Evolutionary conservation across 225 moss, liverwort and hornwort species (phyloP).

Genomic region (Straminergon stramineum): DNA sequence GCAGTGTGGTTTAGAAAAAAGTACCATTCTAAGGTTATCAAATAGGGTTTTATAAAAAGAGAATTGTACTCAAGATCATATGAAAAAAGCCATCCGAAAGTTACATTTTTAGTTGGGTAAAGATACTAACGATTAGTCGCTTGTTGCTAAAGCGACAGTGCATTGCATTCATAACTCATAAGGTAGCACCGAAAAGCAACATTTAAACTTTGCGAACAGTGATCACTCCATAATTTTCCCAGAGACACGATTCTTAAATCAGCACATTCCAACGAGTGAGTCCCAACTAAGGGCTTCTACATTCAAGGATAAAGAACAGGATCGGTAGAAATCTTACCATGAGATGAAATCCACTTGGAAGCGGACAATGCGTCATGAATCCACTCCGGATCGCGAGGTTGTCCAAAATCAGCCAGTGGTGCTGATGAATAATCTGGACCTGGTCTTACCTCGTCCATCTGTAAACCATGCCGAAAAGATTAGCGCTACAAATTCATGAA

Average conservation of each 20-base stretch:
- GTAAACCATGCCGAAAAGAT: not conserved
- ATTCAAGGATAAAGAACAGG: not conserved
- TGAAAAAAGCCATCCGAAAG: not conserved
- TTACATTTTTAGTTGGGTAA: not conserved
- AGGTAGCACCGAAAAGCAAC: not conserved
- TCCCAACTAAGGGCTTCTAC: not conserved
- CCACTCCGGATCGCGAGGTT: constrained; percentile 43
- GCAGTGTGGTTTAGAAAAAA: not conserved
- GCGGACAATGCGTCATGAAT: constrained; percentile 45
- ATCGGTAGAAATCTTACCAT: constrained; percentile 9
- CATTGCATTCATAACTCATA: not conserved
- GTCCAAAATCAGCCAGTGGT: constrained; percentile 51
- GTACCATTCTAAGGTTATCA: not conserved
- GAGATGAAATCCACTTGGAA: constrained; percentile 52
- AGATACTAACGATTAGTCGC: not conserved
- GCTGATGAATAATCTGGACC: constrained; percentile 54
- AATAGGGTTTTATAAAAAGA: not conserved
- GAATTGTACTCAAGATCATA: not conserved
- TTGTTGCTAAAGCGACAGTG: not conserved
- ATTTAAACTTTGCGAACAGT: not conserved
- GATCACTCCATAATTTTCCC: not conserved
- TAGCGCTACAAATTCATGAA: not conserved
- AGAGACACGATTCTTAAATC: not conserved
- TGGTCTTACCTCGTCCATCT: constrained; percentile 56
- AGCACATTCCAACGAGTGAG: not conserved